phyloP scores from a whole-genome alignment of 495 filamentous ascomycete species.

The Amniculicola lignicola region DNA sequence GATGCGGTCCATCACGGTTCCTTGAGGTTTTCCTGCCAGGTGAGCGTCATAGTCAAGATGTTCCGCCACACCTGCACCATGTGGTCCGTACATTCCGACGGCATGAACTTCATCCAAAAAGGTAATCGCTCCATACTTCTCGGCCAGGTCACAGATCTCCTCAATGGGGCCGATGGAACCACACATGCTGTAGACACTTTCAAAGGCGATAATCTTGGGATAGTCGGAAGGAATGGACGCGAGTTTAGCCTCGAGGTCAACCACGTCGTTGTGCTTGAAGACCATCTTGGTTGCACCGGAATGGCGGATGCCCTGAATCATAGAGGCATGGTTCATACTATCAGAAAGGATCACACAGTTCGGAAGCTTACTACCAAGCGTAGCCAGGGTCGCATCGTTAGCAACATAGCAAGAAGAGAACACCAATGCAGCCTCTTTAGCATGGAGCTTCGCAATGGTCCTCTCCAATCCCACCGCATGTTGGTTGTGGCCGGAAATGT shows the following conservation, averaged over 20 bases:
- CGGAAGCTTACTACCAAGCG: slow-evolving; percentile 90
- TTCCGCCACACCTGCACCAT: slow-evolving; percentile 94
- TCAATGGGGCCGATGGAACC: slow-evolving; percentile 94
- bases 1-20: slow-evolving; percentile 90
- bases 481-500: slow-evolving; percentile 96
- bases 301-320: slow-evolving; percentile 99
- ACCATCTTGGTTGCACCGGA: slow-evolving; percentile 95
- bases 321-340: slow-evolving; percentile 93
- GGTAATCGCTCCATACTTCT: slow-evolving; percentile 96
- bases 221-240: slow-evolving; percentile 76
- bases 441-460: slow-evolving; percentile 81
- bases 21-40: slow-evolving; percentile 60
- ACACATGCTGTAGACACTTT: slow-evolving; percentile 99
- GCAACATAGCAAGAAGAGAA: slow-evolving; percentile 98
- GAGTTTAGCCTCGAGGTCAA: slow-evolving; percentile 85
- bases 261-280: slow-evolving; percentile 95
- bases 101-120: slow-evolving; percentile 98
- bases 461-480: slow-evolving; percentile 84
- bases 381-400: slow-evolving; percentile 96
- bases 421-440: slow-evolving; percentile 88
- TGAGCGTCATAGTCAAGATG: slow-evolving; percentile 92
- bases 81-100: slow-evolving; percentile 97
- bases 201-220: slow-evolving; percentile 98
- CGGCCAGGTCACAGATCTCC: slow-evolving; percentile 89
- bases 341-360: slow-evolving; percentile 95